phyloP scores from a whole-genome alignment of 257 asterid species.

The Penstemon newberryi region DNA sequence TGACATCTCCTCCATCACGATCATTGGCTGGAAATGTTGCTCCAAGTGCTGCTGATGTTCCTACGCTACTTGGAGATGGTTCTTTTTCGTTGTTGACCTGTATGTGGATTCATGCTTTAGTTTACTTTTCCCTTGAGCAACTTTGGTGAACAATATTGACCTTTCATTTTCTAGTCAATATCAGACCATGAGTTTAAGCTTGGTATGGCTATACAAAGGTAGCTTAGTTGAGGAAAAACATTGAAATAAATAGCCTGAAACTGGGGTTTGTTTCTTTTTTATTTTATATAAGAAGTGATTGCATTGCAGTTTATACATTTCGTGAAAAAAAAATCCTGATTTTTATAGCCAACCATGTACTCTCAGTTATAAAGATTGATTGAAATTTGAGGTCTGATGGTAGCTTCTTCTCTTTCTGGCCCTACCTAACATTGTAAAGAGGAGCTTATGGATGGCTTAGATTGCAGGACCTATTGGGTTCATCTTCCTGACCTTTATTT shows the following conservation, averaged over 20 bases:
- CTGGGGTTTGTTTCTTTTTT: neutral
- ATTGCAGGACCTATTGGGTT: neutral
- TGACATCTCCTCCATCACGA: slow-evolving; percentile 62
- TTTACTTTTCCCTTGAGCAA: slow-evolving; percentile 23
- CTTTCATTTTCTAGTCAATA: slow-evolving; percentile 16
- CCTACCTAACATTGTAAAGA: neutral
- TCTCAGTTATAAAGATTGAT: neutral
- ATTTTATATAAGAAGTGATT: neutral
- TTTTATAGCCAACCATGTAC: neutral
- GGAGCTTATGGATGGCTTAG: neutral
- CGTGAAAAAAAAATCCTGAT: neutral
- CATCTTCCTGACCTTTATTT: neutral
- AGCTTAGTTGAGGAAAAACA: neutral
- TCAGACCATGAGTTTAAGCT: neutral
- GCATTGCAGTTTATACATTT: neutral
- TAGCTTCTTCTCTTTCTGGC: neutral
- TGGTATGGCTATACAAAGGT: slow-evolving; percentile 9
- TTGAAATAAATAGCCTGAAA: neutral
- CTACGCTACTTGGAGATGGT: slow-evolving; percentile 92
- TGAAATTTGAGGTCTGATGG: neutral
- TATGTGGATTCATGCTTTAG: slow-evolving; percentile 40
- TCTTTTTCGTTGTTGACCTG: slow-evolving; percentile 74
- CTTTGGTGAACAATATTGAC: slow-evolving; percentile 7
- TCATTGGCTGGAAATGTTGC: slow-evolving; percentile 45
- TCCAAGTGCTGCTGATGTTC: slow-evolving; percentile 91